Percentiles rank a stretch among this genome's conserved stretches.
These are phyloP conservation scores for Amphibolis antarctica DNA, from an alignment of 106 monocot species.

Conservation along the genomic window DNA sequence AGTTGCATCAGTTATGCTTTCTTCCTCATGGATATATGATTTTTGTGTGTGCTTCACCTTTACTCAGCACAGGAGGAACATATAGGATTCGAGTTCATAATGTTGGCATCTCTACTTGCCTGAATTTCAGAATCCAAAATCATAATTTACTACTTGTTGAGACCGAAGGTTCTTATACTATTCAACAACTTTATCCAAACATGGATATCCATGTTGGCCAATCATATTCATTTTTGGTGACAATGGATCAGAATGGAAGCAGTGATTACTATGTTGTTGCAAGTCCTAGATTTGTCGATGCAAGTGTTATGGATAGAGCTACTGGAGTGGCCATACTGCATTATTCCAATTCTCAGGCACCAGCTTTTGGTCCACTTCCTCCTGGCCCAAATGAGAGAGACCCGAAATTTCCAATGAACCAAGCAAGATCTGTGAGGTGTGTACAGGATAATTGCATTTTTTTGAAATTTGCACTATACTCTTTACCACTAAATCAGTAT, in stretches of 20 bases:
- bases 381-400: constrained; percentile 76
- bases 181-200: constrained; percentile 78
- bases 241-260: constrained; percentile 88
- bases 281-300: constrained; percentile 58
- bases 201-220: constrained; percentile 98
- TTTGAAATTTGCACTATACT: too few species aligned
- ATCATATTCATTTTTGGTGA: constrained; percentile 91
- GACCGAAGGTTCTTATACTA: constrained; percentile 92
- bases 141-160: constrained; percentile 93
- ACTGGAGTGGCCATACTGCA: constrained; percentile 88
- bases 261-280: constrained; percentile 90
- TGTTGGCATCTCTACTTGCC: constrained; percentile 67
- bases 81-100: constrained; percentile 88
- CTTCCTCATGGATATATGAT: neutral
- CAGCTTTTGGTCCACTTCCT: constrained; percentile 78
- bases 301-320: constrained; percentile 30
- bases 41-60: neutral
- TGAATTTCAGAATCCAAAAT: constrained; percentile 93
- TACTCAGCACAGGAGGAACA: constrained; percentile 40
- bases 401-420: constrained; percentile 69
- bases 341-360: constrained; percentile 82
- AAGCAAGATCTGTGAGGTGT: constrained; percentile 97
- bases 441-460: neutral
- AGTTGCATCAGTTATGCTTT: neutral
- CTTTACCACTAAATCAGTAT: too few species aligned